Evolutionary conservation across 371 early-diverging fungal genomes (phyloP).

Genomic region (Mortierella sp.): DNA sequence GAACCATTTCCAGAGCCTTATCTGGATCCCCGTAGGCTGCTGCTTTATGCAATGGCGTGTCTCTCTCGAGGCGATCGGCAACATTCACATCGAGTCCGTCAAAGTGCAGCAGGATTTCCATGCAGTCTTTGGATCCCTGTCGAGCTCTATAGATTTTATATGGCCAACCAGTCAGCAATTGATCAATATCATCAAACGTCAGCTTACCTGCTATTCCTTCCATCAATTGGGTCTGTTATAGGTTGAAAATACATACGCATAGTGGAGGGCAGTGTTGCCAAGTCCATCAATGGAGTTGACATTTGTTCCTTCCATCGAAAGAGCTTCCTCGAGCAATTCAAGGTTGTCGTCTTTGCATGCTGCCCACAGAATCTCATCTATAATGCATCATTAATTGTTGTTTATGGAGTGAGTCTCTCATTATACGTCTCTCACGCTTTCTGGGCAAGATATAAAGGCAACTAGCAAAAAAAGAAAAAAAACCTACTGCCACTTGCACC

Average conservation of each 20-base stretch:
- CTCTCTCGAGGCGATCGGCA: slow-evolving; percentile 64
- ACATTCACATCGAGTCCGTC: slow-evolving; percentile 64
- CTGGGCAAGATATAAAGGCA: not conserved
- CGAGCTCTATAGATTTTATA: slow-evolving; percentile 65
- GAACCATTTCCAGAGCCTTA: slow-evolving; percentile 65
- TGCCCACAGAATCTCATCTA: slow-evolving; percentile 47
- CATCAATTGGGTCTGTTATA: not conserved
- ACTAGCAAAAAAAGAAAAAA: not conserved
- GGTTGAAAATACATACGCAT: slow-evolving; percentile 63
- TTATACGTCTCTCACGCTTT: not conserved
- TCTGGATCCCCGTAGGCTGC: slow-evolving; percentile 66
- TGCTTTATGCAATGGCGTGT: slow-evolving; percentile 78
- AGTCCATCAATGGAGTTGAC: slow-evolving; percentile 70
- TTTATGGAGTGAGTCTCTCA: not conserved
- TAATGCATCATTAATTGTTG: not conserved
- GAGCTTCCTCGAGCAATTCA: slow-evolving; percentile 40
- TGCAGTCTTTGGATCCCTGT: slow-evolving; percentile 66
- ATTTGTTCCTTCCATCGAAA: slow-evolving; percentile 24
- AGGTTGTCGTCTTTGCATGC: slow-evolving; percentile 47
- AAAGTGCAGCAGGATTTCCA: slow-evolving; percentile 63
- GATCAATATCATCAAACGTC: not conserved
- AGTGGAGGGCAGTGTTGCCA: slow-evolving; percentile 76
- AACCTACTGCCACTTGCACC: slow-evolving; percentile 33
- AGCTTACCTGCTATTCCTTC: too few relatives aligned
- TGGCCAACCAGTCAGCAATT: not conserved